Base-by-base conservation (phyloP, 2,329 filamentous ascomycete genomes). In the Sodiomyces alkalinus region DNA sequence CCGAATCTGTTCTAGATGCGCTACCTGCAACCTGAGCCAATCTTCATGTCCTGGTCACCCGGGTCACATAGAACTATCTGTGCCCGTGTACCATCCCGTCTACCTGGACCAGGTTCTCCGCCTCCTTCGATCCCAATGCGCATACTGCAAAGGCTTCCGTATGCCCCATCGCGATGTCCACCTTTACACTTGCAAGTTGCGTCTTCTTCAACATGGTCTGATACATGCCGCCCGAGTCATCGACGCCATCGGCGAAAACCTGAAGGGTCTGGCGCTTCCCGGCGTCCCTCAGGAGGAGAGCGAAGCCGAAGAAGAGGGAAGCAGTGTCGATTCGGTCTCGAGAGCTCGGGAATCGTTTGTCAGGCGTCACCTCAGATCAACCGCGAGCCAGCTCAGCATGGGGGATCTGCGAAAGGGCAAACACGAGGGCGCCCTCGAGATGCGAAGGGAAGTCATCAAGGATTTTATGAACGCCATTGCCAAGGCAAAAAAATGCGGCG, bases 11-110 rank as follows among this genome's bases (percentile, higher is more conserved):
- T 26, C 26, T 15, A 92, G 83, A 47, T 98, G 90, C 58, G 68
- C 83, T 43, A 98, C 90, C 51, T 98, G 90, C 58, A 82, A 87
- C 41, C 67, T 92, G 40, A 80, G 76, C 45, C 76, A 75, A 36
- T 68, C 74, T 46, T 71, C 71, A 42, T 98, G 92, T 50, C 83
- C 87, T 6, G 92, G 92, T 32, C 92, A 98, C 58, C 71, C 80
- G 34, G 92, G 90, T 29, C 90, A 98, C 48, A 92, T 98, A 50
- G 83, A 94, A 43, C 74, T 98, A 9, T 86, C 90, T 10, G 78
- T 86, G 9, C 82, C 81, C 26, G 81, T 94, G 29, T 98, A 96
- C 51, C 87, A 98, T 52, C 82, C 87, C n/a, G 80, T 85, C 2
- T 96, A 94, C 47, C 79, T 98, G 63, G 86, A 94, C 48, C 86